Evolutionary conservation across 2,329 filamentous ascomycete species (phyloP).

Genomic region (Colletotrichum sp.): DNA sequence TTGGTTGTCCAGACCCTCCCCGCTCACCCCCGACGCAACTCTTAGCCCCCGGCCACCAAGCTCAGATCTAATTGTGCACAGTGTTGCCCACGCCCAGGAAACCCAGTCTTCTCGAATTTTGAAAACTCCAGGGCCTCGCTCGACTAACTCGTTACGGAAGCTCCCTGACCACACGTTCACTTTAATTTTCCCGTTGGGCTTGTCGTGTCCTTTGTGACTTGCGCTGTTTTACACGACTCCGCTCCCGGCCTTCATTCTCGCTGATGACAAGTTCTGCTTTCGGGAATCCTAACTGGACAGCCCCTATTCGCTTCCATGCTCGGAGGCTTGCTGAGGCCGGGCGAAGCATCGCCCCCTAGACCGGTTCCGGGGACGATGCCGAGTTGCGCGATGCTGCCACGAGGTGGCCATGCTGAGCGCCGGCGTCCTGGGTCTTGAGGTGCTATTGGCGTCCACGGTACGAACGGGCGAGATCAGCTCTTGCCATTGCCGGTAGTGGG

Average conservation of each 20-base stretch:
- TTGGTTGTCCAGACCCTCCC: background rate
- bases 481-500: background rate
- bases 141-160: background rate
- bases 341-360: background rate
- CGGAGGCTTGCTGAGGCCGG: constrained; percentile 5
- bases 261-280: background rate
- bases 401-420: constrained; percentile 17
- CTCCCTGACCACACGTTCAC: background rate
- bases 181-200: background rate
- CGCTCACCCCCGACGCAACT: background rate
- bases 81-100: background rate
- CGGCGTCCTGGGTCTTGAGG: background rate
- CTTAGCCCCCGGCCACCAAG: background rate
- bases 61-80: background rate
- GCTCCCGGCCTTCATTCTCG: background rate
- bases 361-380: background rate
- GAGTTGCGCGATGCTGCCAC: constrained; percentile 5
- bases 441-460: background rate
- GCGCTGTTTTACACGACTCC: background rate
- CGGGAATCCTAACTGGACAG: background rate
- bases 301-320: background rate
- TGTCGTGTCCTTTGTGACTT: background rate
- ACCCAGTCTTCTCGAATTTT: constrained; percentile 6
- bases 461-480: background rate
- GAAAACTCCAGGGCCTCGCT: background rate